Conservation (phyloP, 768 basidiomycete species). For the Dacryopinax spathularia region DNA sequence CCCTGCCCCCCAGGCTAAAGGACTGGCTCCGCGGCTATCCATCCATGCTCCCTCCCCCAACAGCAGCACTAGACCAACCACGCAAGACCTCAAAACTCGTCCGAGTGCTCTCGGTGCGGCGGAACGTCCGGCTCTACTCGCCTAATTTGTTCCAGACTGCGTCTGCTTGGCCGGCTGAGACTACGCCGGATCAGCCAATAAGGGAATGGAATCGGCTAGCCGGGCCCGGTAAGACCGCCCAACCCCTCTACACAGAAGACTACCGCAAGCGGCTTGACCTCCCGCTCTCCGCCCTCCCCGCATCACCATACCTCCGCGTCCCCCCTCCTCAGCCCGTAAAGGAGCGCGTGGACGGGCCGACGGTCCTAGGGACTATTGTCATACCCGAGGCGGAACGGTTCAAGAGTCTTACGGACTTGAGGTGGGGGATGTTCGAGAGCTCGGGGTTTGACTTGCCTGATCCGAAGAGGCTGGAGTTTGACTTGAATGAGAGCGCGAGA, state of each 20-base stretch:
- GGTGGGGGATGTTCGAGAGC: conserved; percentile 84
- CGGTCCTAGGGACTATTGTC: conserved; percentile 17
- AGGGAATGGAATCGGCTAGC: conserved; percentile 59
- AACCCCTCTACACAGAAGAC: conserved; percentile 56
- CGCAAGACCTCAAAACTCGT: conserved; percentile 63
- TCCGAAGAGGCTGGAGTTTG: conserved; percentile 76
- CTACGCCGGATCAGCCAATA: conserved; percentile 28
- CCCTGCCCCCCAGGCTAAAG: conserved; percentile 72
- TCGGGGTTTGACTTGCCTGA: conserved; percentile 51
- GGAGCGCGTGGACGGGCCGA: conserved; percentile 14
- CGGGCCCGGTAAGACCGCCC: conserved; percentile 35
- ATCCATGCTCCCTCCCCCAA: conserved; percentile 44
- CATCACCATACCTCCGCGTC: neutral
- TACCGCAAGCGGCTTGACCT: conserved; percentile 69
- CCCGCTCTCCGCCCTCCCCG: conserved; percentile 43
- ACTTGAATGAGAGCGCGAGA: conserved; percentile 77
- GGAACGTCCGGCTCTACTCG: conserved; percentile 79
- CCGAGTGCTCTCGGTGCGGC: conserved; percentile 59
- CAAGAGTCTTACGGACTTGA: conserved; percentile 66
- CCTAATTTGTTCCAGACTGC: conserved; percentile 64
- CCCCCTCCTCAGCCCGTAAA: neutral
- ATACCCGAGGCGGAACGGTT: conserved; percentile 50
- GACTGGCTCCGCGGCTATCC: conserved; percentile 89
- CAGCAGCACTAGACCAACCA: conserved; percentile 34
- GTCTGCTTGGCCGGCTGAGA: conserved; percentile 35